Evolutionary conservation across 2,329 filamentous ascomycete species (phyloP), one percentile per base, ranked within the genome.

Genomic region (Canariomyces notabilis): DNA sequence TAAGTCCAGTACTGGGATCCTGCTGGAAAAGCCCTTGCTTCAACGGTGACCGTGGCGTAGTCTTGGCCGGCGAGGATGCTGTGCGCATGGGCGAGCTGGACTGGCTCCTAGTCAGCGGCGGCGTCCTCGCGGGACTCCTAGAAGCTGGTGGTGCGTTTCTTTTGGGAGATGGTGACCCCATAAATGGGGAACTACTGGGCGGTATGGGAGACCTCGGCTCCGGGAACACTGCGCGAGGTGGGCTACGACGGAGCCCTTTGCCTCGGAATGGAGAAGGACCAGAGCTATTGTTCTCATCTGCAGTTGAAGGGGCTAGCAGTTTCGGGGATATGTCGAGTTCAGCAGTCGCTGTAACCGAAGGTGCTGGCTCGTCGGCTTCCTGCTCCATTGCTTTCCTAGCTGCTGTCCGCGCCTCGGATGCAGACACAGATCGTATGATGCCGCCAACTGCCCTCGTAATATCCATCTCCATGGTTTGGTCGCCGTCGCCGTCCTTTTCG

Each of bases 381-480:
- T 76, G 65, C 54, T 82, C 77, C 76, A 82, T 79, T 11, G 78
- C 61, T 37, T 71, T 71, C 59, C 77, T 82, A 7, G 73, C 78
- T 46, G 73, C 66, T 7, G 65, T 61, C 32, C 73, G 72, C 29
- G 67, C 64, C 39, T 67, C 67, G 16, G 61, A 60, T 19, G 65
- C 56, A 34, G 61, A 59, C 18, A 64, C 59, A 53, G 67, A 52
- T 63, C 69, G 62, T 60, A 85, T 67, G 42, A 87, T 86, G 12
- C 73, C 72, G 7, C 83, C 82, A 38, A 85, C 69, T 6, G 78
- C 78, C 37, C 71, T 72, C 2, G 82, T 85, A 59, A 85, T 78
- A 34, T 85, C 82, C 82, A 86, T 85, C 1, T 74, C 79, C 61
- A 76, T 71, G 1, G 77, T 81, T 21, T 54, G 46, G 19, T 52